Conservation (phyloP, 495 filamentous ascomycete species). For the Xylaria grammica region DNA sequence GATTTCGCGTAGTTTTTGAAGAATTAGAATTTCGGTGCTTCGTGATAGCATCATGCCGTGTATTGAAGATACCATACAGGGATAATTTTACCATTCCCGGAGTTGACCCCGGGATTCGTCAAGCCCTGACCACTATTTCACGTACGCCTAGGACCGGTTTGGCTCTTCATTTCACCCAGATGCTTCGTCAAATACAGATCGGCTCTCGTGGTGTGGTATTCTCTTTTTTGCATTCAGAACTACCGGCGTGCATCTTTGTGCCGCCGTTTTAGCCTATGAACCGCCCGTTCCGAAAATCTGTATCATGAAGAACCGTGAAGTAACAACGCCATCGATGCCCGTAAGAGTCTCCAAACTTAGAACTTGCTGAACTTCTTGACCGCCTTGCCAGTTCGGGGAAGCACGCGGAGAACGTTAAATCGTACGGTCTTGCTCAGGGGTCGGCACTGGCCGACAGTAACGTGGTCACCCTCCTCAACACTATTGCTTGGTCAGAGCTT, state of each 20-base stretch:
- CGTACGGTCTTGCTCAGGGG: conserved; percentile 98
- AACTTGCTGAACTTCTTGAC: conserved; percentile 99
- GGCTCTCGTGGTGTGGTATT: conserved; percentile 31
- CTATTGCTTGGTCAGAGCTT: too few species aligned
- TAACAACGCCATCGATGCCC: conserved; percentile 59
- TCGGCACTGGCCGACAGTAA: conserved; percentile 98
- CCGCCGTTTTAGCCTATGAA: conserved; percentile 52
- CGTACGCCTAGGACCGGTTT: background rate
- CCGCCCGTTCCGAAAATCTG: conserved; percentile 54
- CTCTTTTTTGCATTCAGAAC: conserved; percentile 49
- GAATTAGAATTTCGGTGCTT: conserved; percentile 5
- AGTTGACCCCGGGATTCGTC: conserved; percentile 10
- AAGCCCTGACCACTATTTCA: conserved; percentile 2
- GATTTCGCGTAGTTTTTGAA: background rate
- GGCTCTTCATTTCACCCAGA: conserved; percentile 8
- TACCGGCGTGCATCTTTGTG: conserved; percentile 52
- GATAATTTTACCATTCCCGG: conserved; percentile 5
- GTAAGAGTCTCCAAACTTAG: conserved; percentile 63
- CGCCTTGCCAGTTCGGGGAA: conserved; percentile 92
- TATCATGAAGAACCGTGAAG: conserved; percentile 56
- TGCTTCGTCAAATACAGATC: conserved; percentile 17
- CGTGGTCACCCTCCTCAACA: conserved; percentile 98
- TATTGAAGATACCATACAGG: background rate
- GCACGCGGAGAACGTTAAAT: conserved; percentile 98
- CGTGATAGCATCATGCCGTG: background rate